Percentiles rank a stretch among this genome's conserved stretches.
phyloP scores from a whole-genome alignment of 2,329 filamentous ascomycete genomes.

The Stagonosporopsis vannaccii region DNA sequence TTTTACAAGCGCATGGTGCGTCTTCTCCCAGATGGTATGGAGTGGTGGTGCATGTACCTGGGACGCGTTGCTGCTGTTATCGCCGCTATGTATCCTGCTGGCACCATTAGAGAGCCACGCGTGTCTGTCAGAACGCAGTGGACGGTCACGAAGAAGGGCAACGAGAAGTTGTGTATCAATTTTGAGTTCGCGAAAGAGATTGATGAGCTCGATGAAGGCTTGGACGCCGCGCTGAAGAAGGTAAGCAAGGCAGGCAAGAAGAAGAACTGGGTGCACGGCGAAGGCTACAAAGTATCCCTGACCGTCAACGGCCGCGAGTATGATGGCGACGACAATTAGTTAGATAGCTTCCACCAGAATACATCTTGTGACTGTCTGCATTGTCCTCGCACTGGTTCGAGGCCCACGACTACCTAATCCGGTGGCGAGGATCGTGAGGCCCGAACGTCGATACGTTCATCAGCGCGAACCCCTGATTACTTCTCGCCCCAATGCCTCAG shows the following conservation, averaged over 20 bases:
- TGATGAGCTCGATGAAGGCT: conserved; percentile 43
- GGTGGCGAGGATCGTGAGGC: conserved; percentile 19
- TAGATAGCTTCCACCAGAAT: background rate
- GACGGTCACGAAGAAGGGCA: conserved; percentile 36
- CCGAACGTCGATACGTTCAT: background rate
- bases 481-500: background rate
- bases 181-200: conserved; percentile 34
- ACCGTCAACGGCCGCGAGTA: conserved; percentile 38
- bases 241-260: conserved; percentile 51
- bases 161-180: conserved; percentile 40
- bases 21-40: conserved; percentile 61
- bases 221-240: conserved; percentile 39
- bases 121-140: conserved; percentile 36
- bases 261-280: conserved; percentile 47
- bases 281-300: conserved; percentile 40
- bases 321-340: conserved; percentile 21
- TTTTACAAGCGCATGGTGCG: conserved; percentile 63
- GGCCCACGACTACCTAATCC: background rate
- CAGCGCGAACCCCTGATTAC: conserved; percentile 1
- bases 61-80: conserved; percentile 67
- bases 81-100: conserved; percentile 67
- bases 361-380: conserved; percentile 4
- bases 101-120: conserved; percentile 54
- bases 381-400: conserved; percentile 1
- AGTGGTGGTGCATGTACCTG: conserved; percentile 72